phyloP scores from a whole-genome alignment of 2,329 filamentous ascomycete species.

The Fusarium albosuccineum region DNA sequence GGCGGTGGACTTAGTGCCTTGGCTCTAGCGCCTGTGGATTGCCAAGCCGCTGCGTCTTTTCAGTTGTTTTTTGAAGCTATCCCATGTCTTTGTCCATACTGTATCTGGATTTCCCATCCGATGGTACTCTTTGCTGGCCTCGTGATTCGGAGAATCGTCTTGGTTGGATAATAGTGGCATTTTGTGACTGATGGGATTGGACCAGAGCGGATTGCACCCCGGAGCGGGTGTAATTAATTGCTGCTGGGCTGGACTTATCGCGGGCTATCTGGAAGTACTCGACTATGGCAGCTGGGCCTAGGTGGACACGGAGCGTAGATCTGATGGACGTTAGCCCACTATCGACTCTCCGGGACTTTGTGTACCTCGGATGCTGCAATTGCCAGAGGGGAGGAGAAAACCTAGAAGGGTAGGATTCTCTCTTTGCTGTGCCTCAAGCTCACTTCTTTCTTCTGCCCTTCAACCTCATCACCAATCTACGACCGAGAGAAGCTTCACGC shows the following conservation, averaged over 20 bases:
- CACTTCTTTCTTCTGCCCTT: constrained; percentile 8
- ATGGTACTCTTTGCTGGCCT: not conserved
- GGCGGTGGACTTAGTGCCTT: constrained; percentile 29
- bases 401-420: constrained; percentile 5
- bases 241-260: no score
- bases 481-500: constrained; percentile 11
- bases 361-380: not conserved
- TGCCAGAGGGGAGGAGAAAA: constrained; percentile 4
- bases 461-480: constrained; percentile 5
- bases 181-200: constrained; percentile 5
- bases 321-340: not conserved
- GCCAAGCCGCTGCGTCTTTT: constrained; percentile 17
- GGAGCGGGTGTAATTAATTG: not conserved
- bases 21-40: constrained; percentile 18
- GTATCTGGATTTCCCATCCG: constrained; percentile 15
- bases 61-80: constrained; percentile 14
- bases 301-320: not conserved
- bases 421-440: constrained; percentile 23
- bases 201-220: not conserved
- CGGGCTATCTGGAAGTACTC: no score
- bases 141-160: constrained; percentile 1
- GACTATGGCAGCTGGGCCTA: no score
- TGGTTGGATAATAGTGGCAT: not conserved
- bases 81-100: constrained; percentile 10
- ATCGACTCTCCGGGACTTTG: no score